phyloP scores from a whole-genome alignment of 306 rosid species.

The Myrica gale region DNA sequence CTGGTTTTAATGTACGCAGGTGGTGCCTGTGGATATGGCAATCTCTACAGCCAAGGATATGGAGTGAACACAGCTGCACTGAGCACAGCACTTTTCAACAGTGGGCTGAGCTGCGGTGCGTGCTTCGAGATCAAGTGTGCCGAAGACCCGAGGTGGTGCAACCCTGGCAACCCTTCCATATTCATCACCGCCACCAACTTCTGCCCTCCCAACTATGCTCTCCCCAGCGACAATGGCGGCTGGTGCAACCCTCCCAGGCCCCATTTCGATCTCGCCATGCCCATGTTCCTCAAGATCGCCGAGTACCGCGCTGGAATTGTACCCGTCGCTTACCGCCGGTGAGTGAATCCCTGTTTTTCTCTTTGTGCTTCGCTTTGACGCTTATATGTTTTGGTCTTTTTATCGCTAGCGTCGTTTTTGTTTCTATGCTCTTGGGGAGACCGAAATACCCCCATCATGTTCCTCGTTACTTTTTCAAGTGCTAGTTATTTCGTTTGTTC shows the following conservation, averaged over 20 bases:
- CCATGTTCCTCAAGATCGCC: constrained; percentile 95
- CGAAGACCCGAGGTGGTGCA: constrained; percentile 76
- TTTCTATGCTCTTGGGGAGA: background rate
- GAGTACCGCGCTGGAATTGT: constrained; percentile 96
- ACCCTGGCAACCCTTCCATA: constrained; percentile 85
- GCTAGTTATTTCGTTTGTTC: too few species aligned
- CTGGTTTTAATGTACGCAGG: constrained; percentile 35
- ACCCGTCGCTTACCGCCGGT: constrained; percentile 92
- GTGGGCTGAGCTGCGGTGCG: constrained; percentile 79
- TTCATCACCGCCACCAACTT: constrained; percentile 87
- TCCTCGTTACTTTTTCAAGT: background rate
- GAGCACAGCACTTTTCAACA: constrained; percentile 92
- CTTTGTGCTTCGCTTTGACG: background rate
- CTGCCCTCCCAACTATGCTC: constrained; percentile 92
- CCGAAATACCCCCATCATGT: background rate
- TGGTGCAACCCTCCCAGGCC: constrained; percentile 98
- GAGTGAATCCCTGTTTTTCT: constrained; percentile 19
- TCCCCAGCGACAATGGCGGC: constrained; percentile 82
- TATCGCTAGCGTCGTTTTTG: background rate
- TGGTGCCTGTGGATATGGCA: constrained; percentile 94
- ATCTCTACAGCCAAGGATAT: constrained; percentile 92
- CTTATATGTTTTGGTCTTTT: too few species aligned
- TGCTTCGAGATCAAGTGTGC: constrained; percentile 89
- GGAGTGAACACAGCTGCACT: constrained; percentile 92
- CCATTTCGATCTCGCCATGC: constrained; percentile 98